These are phyloP conservation scores for Mallotus repandus DNA, from an alignment of 441 rosid species.

Conservation along the genomic window DNA sequence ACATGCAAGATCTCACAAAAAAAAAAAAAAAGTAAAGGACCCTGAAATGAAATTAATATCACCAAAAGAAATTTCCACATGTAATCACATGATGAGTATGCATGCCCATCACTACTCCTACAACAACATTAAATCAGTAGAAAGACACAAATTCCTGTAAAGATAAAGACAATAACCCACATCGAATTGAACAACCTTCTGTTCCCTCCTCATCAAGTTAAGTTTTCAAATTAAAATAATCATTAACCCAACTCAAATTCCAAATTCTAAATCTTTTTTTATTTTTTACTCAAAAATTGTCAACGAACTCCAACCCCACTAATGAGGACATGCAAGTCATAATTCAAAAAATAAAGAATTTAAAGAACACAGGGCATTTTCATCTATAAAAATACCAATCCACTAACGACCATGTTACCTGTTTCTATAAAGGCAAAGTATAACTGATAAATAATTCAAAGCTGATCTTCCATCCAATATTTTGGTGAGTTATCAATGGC, in stretches of 20 bases:
- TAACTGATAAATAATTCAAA: background rate
- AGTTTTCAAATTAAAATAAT: conserved; percentile 34
- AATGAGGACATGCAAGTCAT: conserved; percentile 23
- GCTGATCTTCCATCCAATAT: background rate
- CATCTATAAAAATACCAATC: conserved; percentile 20
- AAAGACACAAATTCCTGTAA: conserved; percentile 5
- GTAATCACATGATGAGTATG: conserved; percentile 65
- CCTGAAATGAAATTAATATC: conserved; percentile 15
- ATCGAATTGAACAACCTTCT: conserved; percentile 16
- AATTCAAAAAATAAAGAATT: conserved; percentile 18
- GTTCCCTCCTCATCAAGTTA: conserved; percentile 39
- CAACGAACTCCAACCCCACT: conserved; percentile 7
- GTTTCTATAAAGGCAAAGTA: conserved; percentile 26
- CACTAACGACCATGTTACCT: conserved; percentile 28
- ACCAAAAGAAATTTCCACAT: conserved; percentile 35
- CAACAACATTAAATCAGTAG: conserved; percentile 15
- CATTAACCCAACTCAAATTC: conserved; percentile 36
- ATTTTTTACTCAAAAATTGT: no score
- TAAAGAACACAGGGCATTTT: conserved; percentile 6
- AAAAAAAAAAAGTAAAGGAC: conserved; percentile 14
- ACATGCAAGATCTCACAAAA: no score
- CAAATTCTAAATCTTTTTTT: no score
- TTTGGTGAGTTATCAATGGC: conserved; percentile 39
- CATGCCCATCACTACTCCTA: conserved; percentile 36
- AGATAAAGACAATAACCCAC: conserved; percentile 11